Percentiles rank a stretch among this genome's conserved stretches.
phyloP scores from a whole-genome alignment of 495 filamentous ascomycete genomes.

The Penicillium samsonianum region DNA sequence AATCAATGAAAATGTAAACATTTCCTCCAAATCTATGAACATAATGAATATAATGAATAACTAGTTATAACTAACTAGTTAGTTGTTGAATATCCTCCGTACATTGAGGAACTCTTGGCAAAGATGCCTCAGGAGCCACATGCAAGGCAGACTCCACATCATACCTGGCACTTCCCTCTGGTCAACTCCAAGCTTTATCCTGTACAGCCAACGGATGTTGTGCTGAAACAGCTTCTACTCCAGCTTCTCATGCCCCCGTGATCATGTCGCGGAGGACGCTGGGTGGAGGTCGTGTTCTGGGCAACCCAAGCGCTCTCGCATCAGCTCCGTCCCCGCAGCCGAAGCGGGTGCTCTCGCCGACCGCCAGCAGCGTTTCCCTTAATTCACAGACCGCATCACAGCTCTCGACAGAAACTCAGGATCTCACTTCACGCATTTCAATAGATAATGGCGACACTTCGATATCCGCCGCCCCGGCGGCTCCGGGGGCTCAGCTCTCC shows the following conservation, averaged over 20 bases:
- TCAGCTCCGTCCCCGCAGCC: constrained; percentile 59
- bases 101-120: constrained; percentile 2
- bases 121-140: constrained; percentile 20
- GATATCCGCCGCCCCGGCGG: constrained; percentile 51
- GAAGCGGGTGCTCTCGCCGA: constrained; percentile 59
- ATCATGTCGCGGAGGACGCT: constrained; percentile 81
- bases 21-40: too few relatives aligned
- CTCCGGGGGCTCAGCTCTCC: constrained; percentile 65
- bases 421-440: constrained; percentile 60
- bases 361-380: constrained; percentile 59
- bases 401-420: constrained; percentile 57
- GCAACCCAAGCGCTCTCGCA: constrained; percentile 75
- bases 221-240: constrained; percentile 22
- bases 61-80: too few relatives aligned
- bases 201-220: constrained; percentile 26
- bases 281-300: constrained; percentile 85
- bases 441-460: constrained; percentile 52
- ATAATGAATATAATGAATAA: too few relatives aligned
- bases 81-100: too few relatives aligned
- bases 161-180: constrained; percentile 21
- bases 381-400: constrained; percentile 63
- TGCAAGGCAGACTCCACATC: constrained; percentile 35
- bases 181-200: constrained; percentile 17
- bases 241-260: constrained; percentile 45
- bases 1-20: neutral